Conservation (phyloP, 805 yeast genomes). For the Myxozyma sirexii region DNA sequence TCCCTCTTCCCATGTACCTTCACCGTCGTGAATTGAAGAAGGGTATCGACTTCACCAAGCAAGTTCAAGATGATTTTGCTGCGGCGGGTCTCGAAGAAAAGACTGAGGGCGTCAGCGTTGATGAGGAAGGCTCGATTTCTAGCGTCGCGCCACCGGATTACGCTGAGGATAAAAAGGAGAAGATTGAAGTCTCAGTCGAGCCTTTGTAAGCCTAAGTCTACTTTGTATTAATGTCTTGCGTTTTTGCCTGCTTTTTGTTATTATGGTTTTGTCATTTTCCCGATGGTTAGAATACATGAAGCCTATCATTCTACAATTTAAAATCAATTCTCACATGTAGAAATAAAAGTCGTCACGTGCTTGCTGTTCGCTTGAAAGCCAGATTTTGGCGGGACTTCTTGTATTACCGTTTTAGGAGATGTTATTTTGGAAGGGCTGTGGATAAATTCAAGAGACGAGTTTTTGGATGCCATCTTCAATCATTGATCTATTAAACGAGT, state of each 20-base stretch:
- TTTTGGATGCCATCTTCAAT: too few relatives aligned
- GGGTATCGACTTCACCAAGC: constrained; percentile 13
- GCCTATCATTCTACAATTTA: too few relatives aligned
- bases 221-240: not conserved
- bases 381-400: too few relatives aligned
- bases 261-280: not conserved
- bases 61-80: not conserved
- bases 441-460: too few relatives aligned
- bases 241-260: not conserved
- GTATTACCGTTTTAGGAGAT: too few relatives aligned
- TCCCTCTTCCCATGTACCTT: constrained; percentile 21
- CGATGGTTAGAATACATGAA: too few relatives aligned
- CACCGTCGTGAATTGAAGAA: constrained; percentile 18
- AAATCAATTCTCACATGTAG: too few relatives aligned
- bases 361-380: too few relatives aligned
- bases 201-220: too few relatives aligned
- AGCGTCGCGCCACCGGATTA: not conserved
- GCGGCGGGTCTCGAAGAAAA: constrained; percentile 6
- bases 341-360: too few relatives aligned
- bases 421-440: too few relatives aligned
- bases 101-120: constrained; percentile 5
- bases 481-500: too few relatives aligned
- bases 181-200: not conserved
- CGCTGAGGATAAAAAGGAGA: not conserved
- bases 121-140: not conserved